Conservation (phyloP, 129 eudicot genomes). For the Pulicaria dysenterica region DNA sequence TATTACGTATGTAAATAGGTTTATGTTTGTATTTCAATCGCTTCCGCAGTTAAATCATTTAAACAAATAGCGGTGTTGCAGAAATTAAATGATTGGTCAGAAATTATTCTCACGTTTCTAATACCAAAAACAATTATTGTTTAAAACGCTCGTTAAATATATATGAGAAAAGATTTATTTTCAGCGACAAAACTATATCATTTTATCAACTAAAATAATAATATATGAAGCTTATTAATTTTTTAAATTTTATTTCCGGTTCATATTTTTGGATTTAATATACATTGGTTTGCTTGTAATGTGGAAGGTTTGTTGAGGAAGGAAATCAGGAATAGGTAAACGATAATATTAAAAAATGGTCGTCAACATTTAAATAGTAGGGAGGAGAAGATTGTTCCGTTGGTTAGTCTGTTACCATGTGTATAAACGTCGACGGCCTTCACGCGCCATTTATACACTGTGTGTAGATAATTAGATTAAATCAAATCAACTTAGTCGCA, state of each 20-base stretch:
- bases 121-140: too few species aligned
- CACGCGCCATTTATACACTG: conserved; percentile 4
- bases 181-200: too few species aligned
- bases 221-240: neutral
- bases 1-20: too few species aligned
- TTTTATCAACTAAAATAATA: too few species aligned
- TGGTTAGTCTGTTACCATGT: conserved; percentile 20
- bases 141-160: too few species aligned
- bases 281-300: conserved; percentile 23
- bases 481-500: neutral
- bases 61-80: too few species aligned
- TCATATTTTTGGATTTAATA: neutral
- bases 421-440: neutral
- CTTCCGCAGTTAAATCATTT: too few species aligned
- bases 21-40: too few species aligned
- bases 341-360: conserved; percentile 40
- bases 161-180: too few species aligned
- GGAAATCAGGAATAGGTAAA: conserved; percentile 38
- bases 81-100: too few species aligned
- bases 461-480: neutral
- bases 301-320: conserved; percentile 35
- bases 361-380: conserved; percentile 54
- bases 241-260: neutral
- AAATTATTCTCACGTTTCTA: too few species aligned
- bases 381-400: conserved; percentile 19